phyloP scores from a whole-genome alignment of 192 early-diverging fungal species.

The Entomortierella beljakovae region DNA sequence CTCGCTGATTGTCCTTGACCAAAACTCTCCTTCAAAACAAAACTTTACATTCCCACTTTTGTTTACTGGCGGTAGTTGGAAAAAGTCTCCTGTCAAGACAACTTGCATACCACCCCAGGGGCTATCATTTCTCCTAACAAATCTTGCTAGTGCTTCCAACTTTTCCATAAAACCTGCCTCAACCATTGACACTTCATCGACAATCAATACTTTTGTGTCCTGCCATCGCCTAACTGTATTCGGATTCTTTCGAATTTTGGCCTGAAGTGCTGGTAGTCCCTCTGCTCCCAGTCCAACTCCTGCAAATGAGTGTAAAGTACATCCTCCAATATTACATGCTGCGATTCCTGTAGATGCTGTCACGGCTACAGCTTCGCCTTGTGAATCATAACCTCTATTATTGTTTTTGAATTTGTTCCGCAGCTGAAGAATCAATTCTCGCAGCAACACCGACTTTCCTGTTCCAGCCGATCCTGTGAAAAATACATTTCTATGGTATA shows the following conservation, averaged over 20 bases:
- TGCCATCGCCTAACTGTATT: conserved; percentile 68
- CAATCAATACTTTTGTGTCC: conserved; percentile 70
- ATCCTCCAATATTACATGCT: conserved; percentile 81
- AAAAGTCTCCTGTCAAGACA: conserved; percentile 80
- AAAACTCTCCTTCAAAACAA: conserved; percentile 73
- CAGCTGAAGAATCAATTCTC: conserved; percentile 59
- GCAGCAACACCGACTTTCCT: conserved; percentile 63
- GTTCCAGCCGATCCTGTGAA: conserved; percentile 84
- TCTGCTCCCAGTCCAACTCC: conserved; percentile 73
- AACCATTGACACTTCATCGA: conserved; percentile 89
- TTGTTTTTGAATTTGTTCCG: conserved; percentile 60
- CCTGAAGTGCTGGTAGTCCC: conserved; percentile 18
- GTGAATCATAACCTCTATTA: conserved; percentile 38
- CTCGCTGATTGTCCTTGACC: conserved; percentile 61
- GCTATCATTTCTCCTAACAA: conserved; percentile 33
- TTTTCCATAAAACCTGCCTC: conserved; percentile 80
- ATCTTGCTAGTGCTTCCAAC: conserved; percentile 72
- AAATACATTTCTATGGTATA: conserved; percentile 67
- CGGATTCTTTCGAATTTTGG: conserved; percentile 30
- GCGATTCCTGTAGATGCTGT: conserved; percentile 87
- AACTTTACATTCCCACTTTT: conserved; percentile 60
- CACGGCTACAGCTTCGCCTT: conserved; percentile 57
- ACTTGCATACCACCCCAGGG: conserved; percentile 88
- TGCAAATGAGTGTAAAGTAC: conserved; percentile 79
- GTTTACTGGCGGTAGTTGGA: conserved; percentile 82